Evolutionary conservation across 768 basidiomycete genomes (phyloP), one percentile per base, ranked within the genome.

Genomic region (Lepiota subincarnata): DNA sequence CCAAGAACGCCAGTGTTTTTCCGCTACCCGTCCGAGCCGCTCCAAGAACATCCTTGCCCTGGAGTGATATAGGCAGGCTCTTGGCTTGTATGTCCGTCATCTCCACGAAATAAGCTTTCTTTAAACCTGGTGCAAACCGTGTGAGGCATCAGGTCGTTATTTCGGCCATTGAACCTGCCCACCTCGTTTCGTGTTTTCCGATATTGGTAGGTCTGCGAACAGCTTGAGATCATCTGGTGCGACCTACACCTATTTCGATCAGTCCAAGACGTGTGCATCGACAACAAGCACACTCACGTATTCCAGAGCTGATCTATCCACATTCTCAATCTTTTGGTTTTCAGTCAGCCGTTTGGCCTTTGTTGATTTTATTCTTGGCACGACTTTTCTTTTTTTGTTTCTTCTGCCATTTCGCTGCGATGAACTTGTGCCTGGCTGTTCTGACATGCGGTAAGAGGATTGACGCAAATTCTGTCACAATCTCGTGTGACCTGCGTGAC

Each of bases 11-110:
- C 47, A 98, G 80, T 0, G 97, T 98, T 71, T 99, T 98, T 16
- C 96, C 97, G 34, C 89, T 92, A 43, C 97, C 97, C 40, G 97
- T 99, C 54, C 86, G 81, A 4, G 97, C 97, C 18, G 97, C 95
- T 51, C 94, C 97, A 4, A 99, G 82, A 4, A 99, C 92, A 66
- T 99, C 97, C 67, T 92, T 91, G 18, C 97, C 94, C 43, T 96
- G 92, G 2, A 99, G 75, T 13, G 97, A 81, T 20, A 91, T 80
- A 0, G 95, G 97, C 35, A 99, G 87, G 36, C 94, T 88, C 67
- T 91, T 79, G 38, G 86, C 84, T 66, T 99, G 97, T 0, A 99
- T 92, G 40, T 92, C 87, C 0, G 95, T 97, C 81, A 93, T 92
- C 18, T 87, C 76, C 39, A 86, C 77, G 62, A 94, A 97, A 63